Conservation (phyloP, 108 stramenopile species). For the Aureococcus anophagefferens region DNA sequence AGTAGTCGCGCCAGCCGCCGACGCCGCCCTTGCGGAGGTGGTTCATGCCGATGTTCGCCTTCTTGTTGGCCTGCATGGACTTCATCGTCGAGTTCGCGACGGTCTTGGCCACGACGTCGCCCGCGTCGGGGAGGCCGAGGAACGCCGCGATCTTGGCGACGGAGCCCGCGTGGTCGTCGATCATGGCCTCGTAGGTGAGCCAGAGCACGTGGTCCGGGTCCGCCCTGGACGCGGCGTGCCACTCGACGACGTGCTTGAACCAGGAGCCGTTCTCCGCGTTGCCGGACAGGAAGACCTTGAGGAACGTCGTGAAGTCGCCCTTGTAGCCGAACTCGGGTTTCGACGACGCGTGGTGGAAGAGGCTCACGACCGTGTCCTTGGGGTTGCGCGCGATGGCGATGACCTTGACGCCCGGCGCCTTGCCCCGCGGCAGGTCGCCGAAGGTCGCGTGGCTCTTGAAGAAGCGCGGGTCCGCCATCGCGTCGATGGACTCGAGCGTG, state of each 20-base stretch:
- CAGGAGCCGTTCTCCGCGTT: constrained; percentile 13
- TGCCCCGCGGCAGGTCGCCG: constrained; percentile 18
- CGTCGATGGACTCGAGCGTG: constrained; percentile 20
- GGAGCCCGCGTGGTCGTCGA: constrained; percentile 6
- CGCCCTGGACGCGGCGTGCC: constrained; percentile 12
- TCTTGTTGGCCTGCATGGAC: neutral
- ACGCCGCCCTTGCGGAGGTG: constrained; percentile 20
- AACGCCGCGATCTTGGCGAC: constrained; percentile 23
- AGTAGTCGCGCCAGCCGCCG: constrained; percentile 19
- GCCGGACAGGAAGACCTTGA: constrained; percentile 8
- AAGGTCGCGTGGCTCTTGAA: constrained; percentile 36
- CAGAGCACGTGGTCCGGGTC: constrained; percentile 24
- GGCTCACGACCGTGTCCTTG: constrained; percentile 33
- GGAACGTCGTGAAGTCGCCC: constrained; percentile 7
- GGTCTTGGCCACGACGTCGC: constrained; percentile 18
- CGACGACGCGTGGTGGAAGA: constrained; percentile 20
- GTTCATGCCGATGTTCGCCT: neutral
- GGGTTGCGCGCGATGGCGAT: constrained; percentile 32
- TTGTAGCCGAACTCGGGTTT: constrained; percentile 11
- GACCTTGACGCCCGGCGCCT: constrained; percentile 19
- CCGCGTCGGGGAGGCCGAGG: constrained; percentile 6
- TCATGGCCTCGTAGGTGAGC: constrained; percentile 22
- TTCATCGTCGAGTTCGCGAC: constrained; percentile 2
- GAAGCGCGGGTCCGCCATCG: constrained; percentile 14
- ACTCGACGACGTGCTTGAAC: constrained; percentile 27